Percentiles rank a stretch among this genome's conserved stretches.
phyloP scores from a whole-genome alignment of 768 basidiomycete genomes.

The Trametes cingulata region DNA sequence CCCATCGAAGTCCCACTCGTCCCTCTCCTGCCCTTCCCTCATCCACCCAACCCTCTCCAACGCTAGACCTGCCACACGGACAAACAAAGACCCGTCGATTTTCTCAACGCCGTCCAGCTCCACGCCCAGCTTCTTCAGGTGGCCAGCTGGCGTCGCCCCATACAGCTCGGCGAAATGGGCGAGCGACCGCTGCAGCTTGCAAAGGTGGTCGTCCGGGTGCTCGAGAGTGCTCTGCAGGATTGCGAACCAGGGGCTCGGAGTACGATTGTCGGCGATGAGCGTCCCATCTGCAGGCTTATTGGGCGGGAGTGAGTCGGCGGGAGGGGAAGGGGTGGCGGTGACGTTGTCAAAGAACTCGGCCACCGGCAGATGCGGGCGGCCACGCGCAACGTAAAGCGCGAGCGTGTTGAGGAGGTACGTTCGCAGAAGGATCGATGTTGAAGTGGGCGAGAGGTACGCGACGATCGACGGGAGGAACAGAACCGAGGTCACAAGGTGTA shows the following conservation, averaged over 20 bases:
- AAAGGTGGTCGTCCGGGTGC: slow-evolving; percentile 58
- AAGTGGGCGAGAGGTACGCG: slow-evolving; percentile 37
- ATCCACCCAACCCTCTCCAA: slow-evolving; percentile 40
- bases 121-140: slow-evolving; percentile 26
- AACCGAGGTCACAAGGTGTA: slow-evolving; percentile 65
- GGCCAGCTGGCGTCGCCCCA: slow-evolving; percentile 38
- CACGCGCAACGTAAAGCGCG: slow-evolving; percentile 48
- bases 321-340: slow-evolving; percentile 27
- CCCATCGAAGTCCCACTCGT: slow-evolving; percentile 31
- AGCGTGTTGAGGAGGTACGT: slow-evolving; percentile 55
- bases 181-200: slow-evolving; percentile 49
- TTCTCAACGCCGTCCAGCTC: slow-evolving; percentile 47
- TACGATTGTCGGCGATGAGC: slow-evolving; percentile 36
- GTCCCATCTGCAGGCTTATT: slow-evolving; percentile 28
- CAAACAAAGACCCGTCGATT: slow-evolving; percentile 62
- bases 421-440: slow-evolving; percentile 54
- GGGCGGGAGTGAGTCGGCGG: slow-evolving; percentile 24
- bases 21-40: slow-evolving; percentile 36
- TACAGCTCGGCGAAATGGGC: slow-evolving; percentile 47
- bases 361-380: slow-evolving; percentile 51
- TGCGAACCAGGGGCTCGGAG: slow-evolving; percentile 58
- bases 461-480: slow-evolving; percentile 60
- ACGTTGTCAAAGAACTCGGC: slow-evolving; percentile 42
- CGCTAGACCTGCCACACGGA: slow-evolving; percentile 49
- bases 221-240: slow-evolving; percentile 50